phyloP scores from a whole-genome alignment of 371 early-diverging fungal genomes.

The Choanephora cucurbitarum region DNA sequence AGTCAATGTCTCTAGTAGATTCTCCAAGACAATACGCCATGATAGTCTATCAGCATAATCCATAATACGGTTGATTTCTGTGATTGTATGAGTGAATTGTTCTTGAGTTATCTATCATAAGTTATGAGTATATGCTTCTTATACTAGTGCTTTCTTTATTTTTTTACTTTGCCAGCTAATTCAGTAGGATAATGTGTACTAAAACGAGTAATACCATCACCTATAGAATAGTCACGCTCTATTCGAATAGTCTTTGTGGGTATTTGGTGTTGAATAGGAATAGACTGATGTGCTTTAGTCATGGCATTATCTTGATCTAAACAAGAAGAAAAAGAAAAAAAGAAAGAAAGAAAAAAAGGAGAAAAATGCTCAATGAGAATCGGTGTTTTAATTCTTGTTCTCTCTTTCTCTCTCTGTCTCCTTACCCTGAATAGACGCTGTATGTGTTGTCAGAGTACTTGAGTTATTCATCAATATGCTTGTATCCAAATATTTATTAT shows the following conservation, averaged over 20 bases:
- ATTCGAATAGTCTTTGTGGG: constrained; percentile 35
- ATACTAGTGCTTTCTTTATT: too few species aligned
- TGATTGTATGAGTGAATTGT: constrained; percentile 40
- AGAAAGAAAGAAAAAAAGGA: too few species aligned
- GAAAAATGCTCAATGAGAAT: too few species aligned
- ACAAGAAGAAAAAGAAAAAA: too few species aligned
- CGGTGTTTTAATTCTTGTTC: too few species aligned
- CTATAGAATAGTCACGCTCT: constrained; percentile 51
- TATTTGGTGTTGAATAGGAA: constrained; percentile 21
- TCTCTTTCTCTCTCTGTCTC: too few species aligned
- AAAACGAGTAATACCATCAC: constrained; percentile 54
- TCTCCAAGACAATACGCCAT: constrained; percentile 40
- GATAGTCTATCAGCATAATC: constrained; percentile 47
- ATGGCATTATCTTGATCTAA: constrained; percentile 25
- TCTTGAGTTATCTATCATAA: constrained; percentile 35
- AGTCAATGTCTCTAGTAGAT: constrained; percentile 48
- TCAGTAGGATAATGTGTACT: constrained; percentile 39
- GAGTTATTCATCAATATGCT: too few species aligned
- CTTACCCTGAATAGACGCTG: too few species aligned
- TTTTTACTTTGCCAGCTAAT: constrained; percentile 43
- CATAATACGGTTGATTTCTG: constrained; percentile 41
- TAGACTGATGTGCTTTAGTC: constrained; percentile 17
- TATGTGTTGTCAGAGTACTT: too few species aligned
- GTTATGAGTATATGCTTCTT: too few species aligned
- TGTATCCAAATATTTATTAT: too few species aligned